These are phyloP conservation scores for Sclerotinia minor DNA, from an alignment of 2,329 filamentous ascomycete genomes.

Conservation along the genomic window DNA sequence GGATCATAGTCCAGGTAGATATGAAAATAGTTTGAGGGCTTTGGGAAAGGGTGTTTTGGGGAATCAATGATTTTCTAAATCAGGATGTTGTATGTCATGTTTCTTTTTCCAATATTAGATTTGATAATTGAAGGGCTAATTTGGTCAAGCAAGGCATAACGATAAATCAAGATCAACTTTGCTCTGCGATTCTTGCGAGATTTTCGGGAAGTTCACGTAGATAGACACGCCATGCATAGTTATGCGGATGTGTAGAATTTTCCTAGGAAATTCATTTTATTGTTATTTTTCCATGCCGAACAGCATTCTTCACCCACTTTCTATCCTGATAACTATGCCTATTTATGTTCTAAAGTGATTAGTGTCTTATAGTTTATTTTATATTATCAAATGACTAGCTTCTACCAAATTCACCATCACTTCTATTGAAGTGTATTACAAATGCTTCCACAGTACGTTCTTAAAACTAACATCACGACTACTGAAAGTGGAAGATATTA, in stretches of 20 bases:
- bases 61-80: neutral
- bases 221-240: neutral
- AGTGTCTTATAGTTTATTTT: no score
- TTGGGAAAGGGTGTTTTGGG: conserved; percentile 49
- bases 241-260: neutral
- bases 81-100: neutral
- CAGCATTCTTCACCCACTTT: neutral
- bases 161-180: neutral
- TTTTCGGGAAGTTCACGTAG: neutral
- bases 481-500: conserved; percentile 39
- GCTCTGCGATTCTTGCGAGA: neutral
- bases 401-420: neutral
- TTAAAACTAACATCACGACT: conserved; percentile 26
- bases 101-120: no score
- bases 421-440: conserved; percentile 28
- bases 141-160: neutral
- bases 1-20: conserved; percentile 73
- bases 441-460: neutral
- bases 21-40: conserved; percentile 67
- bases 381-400: neutral
- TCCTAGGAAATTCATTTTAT: neutral
- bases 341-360: neutral
- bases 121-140: neutral
- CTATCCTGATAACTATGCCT: neutral
- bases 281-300: neutral